Evolutionary conservation across 495 filamentous ascomycete species (phyloP).

Genomic region (Penicillium roqueforti): DNA sequence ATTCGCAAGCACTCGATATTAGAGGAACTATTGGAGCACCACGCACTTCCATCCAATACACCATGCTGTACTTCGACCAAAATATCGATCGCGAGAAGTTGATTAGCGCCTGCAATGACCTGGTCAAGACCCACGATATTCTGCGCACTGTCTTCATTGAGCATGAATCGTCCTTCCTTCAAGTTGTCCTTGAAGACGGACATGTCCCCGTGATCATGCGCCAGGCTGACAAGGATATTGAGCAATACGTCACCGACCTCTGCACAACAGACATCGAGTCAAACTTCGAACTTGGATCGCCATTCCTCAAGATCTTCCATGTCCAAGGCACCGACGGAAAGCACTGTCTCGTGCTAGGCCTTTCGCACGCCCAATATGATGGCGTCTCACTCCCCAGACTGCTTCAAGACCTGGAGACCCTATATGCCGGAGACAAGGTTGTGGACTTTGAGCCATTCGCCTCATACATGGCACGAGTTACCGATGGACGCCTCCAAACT

Average conservation of each 20-base stretch:
- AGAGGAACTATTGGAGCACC: conserved; percentile 46
- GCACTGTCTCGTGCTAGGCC: conserved; percentile 50
- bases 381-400: conserved; percentile 59
- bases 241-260: conserved; percentile 37
- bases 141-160: conserved; percentile 64
- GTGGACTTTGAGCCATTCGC: conserved; percentile 47
- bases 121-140: conserved; percentile 55
- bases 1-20: conserved; percentile 46
- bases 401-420: conserved; percentile 43
- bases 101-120: conserved; percentile 30
- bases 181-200: conserved; percentile 50
- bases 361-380: conserved; percentile 69
- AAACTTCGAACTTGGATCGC: conserved; percentile 48
- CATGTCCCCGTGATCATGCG: conserved; percentile 29
- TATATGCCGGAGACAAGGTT: conserved; percentile 38
- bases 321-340: conserved; percentile 36
- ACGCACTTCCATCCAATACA: conserved; percentile 45
- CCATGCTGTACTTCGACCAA: conserved; percentile 35
- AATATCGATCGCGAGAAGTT: conserved; percentile 28
- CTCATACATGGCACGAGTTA: conserved; percentile 38
- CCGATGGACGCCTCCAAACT: conserved; percentile 11
- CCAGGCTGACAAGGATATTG: conserved; percentile 32
- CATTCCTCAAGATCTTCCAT: conserved; percentile 53
- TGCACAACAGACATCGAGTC: conserved; percentile 38
- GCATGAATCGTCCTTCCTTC: conserved; percentile 40